Percentiles rank a stretch among this genome's conserved stretches.
Evolutionary conservation across 768 basidiomycete species (phyloP).

Genomic region (Kwoniella botswanensis): DNA sequence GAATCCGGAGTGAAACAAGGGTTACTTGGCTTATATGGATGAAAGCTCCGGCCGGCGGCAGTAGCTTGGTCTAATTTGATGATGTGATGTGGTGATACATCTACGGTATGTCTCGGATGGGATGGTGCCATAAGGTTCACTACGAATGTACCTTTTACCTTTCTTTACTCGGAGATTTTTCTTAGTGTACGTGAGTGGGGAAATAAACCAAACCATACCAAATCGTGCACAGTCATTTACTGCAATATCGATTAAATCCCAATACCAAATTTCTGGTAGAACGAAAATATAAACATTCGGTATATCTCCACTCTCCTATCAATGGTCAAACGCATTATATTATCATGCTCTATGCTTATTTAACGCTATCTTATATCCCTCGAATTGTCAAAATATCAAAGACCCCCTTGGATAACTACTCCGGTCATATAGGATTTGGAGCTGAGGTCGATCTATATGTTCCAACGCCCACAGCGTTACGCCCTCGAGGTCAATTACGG

Average conservation of each 20-base stretch:
- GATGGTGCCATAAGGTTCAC: background rate
- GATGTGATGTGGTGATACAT: background rate
- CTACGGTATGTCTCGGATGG: background rate
- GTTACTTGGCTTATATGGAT: background rate
- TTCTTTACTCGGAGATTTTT: background rate
- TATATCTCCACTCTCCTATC: background rate
- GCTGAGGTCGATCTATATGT: background rate
- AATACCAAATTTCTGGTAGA: background rate
- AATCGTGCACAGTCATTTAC: background rate
- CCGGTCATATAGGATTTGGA: background rate
- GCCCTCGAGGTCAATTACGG: background rate
- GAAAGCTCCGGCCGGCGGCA: constrained; percentile 12
- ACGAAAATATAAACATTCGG: background rate
- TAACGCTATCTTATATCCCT: background rate
- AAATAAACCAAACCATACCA: background rate
- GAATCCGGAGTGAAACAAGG: background rate
- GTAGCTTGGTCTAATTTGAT: background rate
- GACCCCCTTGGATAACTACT: background rate
- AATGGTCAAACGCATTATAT: too few relatives aligned
- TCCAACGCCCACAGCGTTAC: background rate
- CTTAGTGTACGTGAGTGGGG: background rate
- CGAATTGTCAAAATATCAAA: background rate
- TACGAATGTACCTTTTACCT: too few relatives aligned
- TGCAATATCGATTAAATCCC: background rate
- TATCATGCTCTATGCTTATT: too few relatives aligned